Evolutionary conservation across 2,329 filamentous ascomycete genomes (phyloP), one percentile per base, ranked within the genome.

Genomic region (Phyllosticta ampelicida): DNA sequence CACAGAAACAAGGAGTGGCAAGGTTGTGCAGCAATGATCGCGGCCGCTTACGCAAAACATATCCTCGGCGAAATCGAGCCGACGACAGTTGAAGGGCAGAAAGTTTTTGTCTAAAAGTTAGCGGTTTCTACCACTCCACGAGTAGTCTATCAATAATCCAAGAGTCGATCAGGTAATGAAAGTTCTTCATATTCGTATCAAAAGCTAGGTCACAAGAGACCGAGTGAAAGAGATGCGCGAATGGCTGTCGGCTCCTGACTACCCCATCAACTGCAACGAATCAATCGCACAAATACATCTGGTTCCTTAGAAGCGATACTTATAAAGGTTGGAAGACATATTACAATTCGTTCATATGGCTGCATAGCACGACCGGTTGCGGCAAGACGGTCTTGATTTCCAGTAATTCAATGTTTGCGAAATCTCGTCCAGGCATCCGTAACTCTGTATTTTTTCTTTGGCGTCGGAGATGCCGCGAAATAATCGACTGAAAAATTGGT

Each of bases 301-400:
- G 70, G 69, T 61, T 73, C 11, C 58, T 72, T 9, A 5, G 65
- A 26, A 61, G 62, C 26, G 3, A 56, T 1, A 19, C 26, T 8
- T 72, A 68, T 58, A 19, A 6, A 0, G 18, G 53, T 13, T 73
- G 70, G 70, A 69, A 66, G 49, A 63, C 18, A 1, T 30, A 58
- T 9, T n/a, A 20, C 9, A 63, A 62, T 29, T 69, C 65, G 0
- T 65, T 69, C 51, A 55, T 72, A 3, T 73, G 70, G 69, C 62
- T 73, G 5, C 52, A 73, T 61, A 71, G 74, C 1, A 74, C 73
- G 20, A 66, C 71, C 18, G 74, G 74, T 44, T 76, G 73, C 53
- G 73, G 75, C 10, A 76, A 76, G 61, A 75, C 72, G 0, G 64
- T 76, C 55, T 65, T 76, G 0, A 70, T 68, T 59, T 74, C 70